These are phyloP conservation scores for Penicillium soppii DNA, from an alignment of 495 filamentous ascomycete genomes.

Conservation along the genomic window DNA sequence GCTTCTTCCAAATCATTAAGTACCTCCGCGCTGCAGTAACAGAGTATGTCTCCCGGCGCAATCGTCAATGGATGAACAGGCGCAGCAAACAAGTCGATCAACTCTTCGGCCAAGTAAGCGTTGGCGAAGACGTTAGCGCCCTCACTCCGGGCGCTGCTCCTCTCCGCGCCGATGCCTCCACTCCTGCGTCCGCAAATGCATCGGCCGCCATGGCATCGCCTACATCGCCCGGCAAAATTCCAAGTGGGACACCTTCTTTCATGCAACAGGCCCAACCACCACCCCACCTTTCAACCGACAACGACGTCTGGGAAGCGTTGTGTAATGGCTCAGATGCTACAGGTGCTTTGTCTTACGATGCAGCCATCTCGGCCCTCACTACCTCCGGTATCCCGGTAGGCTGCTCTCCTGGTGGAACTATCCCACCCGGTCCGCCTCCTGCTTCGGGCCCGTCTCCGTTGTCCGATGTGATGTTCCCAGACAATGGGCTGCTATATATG, in stretches of 20 bases:
- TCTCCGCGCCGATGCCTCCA: conserved; percentile 8
- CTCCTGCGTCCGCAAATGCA: conserved; percentile 2
- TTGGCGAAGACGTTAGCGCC: conserved; percentile 13
- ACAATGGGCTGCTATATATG: conserved; percentile 42
- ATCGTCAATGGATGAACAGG: conserved; percentile 35
- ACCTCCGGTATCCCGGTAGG: conserved; percentile 44
- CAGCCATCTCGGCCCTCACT: conserved; percentile 50
- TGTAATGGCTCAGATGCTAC: conserved; percentile 27
- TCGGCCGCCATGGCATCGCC: conserved; percentile 21
- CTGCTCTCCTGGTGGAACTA: conserved; percentile 43
- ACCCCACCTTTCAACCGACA: conserved; percentile 7
- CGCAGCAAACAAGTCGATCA: conserved; percentile 41
- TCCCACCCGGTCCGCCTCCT: conserved; percentile 18
- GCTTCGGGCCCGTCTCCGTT: conserved; percentile 33
- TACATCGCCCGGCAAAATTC: conserved; percentile 26
- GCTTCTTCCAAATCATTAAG: conserved; percentile 62
- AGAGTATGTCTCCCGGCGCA: conserved; percentile 41
- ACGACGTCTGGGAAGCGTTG: conserved; percentile 36
- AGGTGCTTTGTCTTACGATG: conserved; percentile 34
- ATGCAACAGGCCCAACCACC: conserved; percentile 10
- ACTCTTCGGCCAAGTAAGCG: conserved; percentile 39
- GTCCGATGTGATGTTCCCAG: conserved; percentile 41
- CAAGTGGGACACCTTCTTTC: conserved; percentile 13
- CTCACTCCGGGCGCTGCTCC: conserved; percentile 14
- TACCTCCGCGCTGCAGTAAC: conserved; percentile 57